Evolutionary conservation across 768 basidiomycete species (phyloP).

Genomic region (Tricholoma matsutake): DNA sequence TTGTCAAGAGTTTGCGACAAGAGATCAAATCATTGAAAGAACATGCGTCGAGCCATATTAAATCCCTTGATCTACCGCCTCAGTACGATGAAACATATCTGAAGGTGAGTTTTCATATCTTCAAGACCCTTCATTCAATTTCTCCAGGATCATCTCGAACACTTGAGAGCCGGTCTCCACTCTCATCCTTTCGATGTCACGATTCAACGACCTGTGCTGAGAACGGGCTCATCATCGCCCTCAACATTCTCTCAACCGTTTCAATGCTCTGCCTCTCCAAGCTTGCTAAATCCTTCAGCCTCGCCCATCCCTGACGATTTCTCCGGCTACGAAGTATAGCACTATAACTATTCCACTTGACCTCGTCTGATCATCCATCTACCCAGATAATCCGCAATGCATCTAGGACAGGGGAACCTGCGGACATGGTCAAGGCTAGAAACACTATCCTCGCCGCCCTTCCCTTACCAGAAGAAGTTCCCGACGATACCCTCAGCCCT

Average conservation of each 20-base stretch:
- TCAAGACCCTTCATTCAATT: neutral
- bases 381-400: neutral
- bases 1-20: slow-evolving; percentile 36
- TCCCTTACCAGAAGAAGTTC: slow-evolving; percentile 61
- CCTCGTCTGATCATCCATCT: neutral
- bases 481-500: slow-evolving; percentile 65
- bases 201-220: neutral
- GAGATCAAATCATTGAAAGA: slow-evolving; percentile 32
- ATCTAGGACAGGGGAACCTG: slow-evolving; percentile 32
- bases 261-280: neutral
- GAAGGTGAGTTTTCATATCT: slow-evolving; percentile 23
- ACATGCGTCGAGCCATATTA: slow-evolving; percentile 17
- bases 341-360: neutral
- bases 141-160: neutral
- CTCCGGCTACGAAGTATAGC: slow-evolving; percentile 11
- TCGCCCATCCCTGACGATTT: slow-evolving; percentile 3
- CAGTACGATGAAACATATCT: slow-evolving; percentile 32
- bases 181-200: slow-evolving; percentile 1
- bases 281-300: neutral
- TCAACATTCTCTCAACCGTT: slow-evolving; percentile 3
- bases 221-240: neutral
- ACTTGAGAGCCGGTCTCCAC: neutral
- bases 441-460: slow-evolving; percentile 55
- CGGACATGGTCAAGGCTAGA: slow-evolving; percentile 49
- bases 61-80: slow-evolving; percentile 34